Percentiles rank a stretch among this genome's conserved stretches.
Conservation (phyloP, 306 rosid genomes). For the Herpetospermum pedunculosum region DNA sequence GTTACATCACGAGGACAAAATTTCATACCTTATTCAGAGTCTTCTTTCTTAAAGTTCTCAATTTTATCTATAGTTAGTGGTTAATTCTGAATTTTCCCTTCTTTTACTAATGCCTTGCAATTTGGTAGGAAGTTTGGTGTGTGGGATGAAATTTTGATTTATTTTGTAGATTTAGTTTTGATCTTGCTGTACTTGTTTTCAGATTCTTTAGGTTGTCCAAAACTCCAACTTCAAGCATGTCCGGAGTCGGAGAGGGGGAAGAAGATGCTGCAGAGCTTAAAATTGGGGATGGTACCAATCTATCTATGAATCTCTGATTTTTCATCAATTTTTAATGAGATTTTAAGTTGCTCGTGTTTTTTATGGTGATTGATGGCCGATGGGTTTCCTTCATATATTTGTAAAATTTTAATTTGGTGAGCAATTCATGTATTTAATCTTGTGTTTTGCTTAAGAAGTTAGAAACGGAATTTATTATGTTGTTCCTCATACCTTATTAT, state of each 20-base stretch:
- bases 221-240: constrained; percentile 31
- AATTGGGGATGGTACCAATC: constrained; percentile 69
- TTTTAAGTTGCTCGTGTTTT: not conserved
- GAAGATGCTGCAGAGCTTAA: constrained; percentile 95
- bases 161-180: not conserved
- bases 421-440: not conserved
- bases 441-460: not conserved
- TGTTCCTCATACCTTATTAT: not conserved
- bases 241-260: constrained; percentile 92
- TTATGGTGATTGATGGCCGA: too few species aligned
- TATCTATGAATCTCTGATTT: not conserved
- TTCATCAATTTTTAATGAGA: not conserved
- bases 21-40: not conserved
- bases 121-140: not conserved
- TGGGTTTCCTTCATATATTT: not conserved
- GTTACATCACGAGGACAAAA: not conserved
- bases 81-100: not conserved
- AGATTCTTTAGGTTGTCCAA: not conserved
- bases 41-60: not conserved
- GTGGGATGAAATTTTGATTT: not conserved
- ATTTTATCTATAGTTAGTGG: not conserved
- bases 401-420: not conserved
- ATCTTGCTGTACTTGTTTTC: not conserved
- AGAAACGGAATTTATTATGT: not conserved
- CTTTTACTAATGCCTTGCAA: not conserved